Evolutionary conservation across 108 stramenopile species (phyloP), one percentile per base, ranked within the genome.

Genomic region (Seminavis robusta): DNA sequence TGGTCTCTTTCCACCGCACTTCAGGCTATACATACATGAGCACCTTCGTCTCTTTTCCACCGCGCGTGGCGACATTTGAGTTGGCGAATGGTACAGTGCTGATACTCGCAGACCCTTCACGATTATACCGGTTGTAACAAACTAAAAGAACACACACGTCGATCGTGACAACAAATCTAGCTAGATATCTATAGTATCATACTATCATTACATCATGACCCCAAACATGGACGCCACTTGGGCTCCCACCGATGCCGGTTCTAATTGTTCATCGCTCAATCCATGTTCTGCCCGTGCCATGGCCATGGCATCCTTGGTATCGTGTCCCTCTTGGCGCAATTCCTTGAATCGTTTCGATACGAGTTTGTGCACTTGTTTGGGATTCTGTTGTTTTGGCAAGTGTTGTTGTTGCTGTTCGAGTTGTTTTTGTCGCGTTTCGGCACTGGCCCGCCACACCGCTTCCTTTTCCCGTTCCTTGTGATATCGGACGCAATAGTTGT

Each of bases 151-250:
- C n/a, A n/a, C n/a, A n/a, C n/a, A n/a, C n/a, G n/a, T n/a, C n/a
- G n/a, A n/a, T n/a, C n/a, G n/a, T n/a, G n/a, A n/a, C n/a, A n/a
- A n/a, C n/a, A n/a, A n/a, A n/a, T n/a, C n/a, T n/a, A n/a, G n/a
- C n/a, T n/a, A n/a, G n/a, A n/a, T n/a, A n/a, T n/a, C n/a, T n/a
- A n/a, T n/a, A n/a, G n/a, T n/a, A n/a, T n/a, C n/a, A n/a, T n/a
- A n/a, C n/a, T n/a, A n/a, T 38, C 7, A 45, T 33, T 23, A 60
- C 17, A 7, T 8, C 55, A 82, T 67, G n/a, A n/a, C n/a, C 10
- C 82, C 82, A 68, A 83, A 83, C 83, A 84, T 84, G 44, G 66
- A 61, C 30, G 77, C 80, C 34, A 81, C 84, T 24, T 72, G 54
- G 1, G 47, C 20, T n/a, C 67, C 47, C n/a, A n/a, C n/a, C 17